Base-by-base conservation (phyloP, 768 basidiomycete genomes). In the Macrolepiota fuliginosa region DNA sequence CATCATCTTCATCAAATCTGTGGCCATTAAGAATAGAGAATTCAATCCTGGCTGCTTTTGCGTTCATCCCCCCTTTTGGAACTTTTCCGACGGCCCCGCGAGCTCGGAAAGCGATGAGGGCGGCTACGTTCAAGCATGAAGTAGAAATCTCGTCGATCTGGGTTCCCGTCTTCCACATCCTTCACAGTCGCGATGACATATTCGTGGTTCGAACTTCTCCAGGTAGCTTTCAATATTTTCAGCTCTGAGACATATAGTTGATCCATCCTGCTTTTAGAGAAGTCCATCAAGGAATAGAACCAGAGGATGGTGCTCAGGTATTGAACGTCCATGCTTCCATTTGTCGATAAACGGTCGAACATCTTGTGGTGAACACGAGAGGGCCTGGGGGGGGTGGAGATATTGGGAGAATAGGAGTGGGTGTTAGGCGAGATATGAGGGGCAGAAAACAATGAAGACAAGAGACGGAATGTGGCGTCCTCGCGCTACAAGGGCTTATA, bases 201-300 rank as follows among this genome's bases (percentile, higher is more conserved):
- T 53, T 60, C 59, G 37, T 60, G 52, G n/a, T 35, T 27, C 17
- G 59, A 60, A 2, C 19, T 36, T 40, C 52, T 53, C 59, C 59
- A 53, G 1, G 29, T 32, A 22, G 42, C 37, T 27, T 54, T 53
- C 40, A 60, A 27, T n/a, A 36, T 49, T n/a, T 25, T 52, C 36
- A 59, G 50, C 39, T 59, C 51, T 3, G 49, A 53, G 24, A 59
- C 51, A n/a, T 59, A 59, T 35, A 32, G 42, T 13, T 24, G 27
- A 12, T 58, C 19, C 56, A 58, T 37, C n/a, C 36, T 39, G n/a
- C 24, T 49, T 37, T 36, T 50, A 5, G 56, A 50, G 3, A n/a
- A 22, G 25, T 27, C 35, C 46, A 50, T 51, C 22, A 55, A 40
- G 24, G 51, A 51, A n/a, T 45, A 59, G 25, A 45, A 19, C 51